Evolutionary conservation across 2,329 filamentous ascomycete species (phyloP), one percentile per base, ranked within the genome.

Genomic region (Mycocentrospora acerina): DNA sequence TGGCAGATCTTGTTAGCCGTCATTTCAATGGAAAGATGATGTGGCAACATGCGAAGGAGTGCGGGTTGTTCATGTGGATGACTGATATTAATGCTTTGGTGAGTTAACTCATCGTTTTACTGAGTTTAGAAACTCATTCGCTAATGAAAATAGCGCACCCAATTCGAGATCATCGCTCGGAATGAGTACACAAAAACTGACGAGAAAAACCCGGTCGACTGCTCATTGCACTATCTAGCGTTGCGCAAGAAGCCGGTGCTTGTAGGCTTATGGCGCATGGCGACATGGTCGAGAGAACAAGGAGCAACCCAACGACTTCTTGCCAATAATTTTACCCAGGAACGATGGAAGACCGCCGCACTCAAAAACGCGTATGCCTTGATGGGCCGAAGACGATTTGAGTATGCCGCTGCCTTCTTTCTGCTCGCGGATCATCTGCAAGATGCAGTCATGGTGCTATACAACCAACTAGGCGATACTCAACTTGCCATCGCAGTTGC

Each of bases 331-430:
- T 98, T 98, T 65, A 77, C 81, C 4, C 87, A 95, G 46, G 78
- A 83, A 1, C 85, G 88, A 53, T 97, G 93, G 88, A 86, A 81
- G 63, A 95, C 87, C 2, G 82, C 88, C 4, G 93, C 93, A 0
- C 72, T 95, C 43, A 98, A 98, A 69, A 98, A 98, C 64, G 93
- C 93, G 0, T 98, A 96, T 68, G 91, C 93, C 3, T 70, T 98
- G 37, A 83, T 98, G 61, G 93, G 91, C 50, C 94, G 90, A 68
- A 80, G 89, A 29, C 79, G 93, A 33, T 96, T 96, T 64, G 89
- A 88, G 68, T 98, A 98, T 60, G 90, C 93, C 3, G 93, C 91
- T 1, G 87, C 93, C 0, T 98, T 97, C 70, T 98, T 98, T 72
- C 75, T 98, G 5, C 76, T 98, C 2, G 94, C 88, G 2, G 90